Evolutionary conservation across 2,329 filamentous ascomycete genomes (phyloP).

Genomic region (Rasamsonia emersonii): DNA sequence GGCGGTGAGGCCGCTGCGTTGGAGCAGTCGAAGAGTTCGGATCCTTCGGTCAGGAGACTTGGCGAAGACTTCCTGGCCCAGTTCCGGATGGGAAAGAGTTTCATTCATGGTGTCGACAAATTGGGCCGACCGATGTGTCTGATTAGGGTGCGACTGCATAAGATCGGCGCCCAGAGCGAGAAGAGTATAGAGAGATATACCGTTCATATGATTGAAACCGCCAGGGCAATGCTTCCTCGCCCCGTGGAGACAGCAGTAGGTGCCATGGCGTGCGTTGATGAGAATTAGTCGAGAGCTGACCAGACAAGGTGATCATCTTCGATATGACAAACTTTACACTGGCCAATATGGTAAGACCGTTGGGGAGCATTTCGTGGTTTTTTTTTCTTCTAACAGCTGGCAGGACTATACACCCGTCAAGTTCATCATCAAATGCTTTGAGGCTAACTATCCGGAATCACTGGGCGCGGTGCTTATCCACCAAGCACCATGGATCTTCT

Average conservation of each 20-base stretch:
- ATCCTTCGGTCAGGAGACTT: conserved; percentile 56
- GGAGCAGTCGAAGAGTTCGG: conserved; percentile 49
- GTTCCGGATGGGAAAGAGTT: conserved; percentile 85
- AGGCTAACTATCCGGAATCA: conserved; percentile 95
- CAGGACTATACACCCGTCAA: conserved; percentile 91
- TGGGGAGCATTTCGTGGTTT: conserved; percentile 6
- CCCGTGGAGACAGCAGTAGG: conserved; percentile 88
- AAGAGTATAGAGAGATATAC: conserved; percentile 80
- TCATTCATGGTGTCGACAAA: conserved; percentile 79
- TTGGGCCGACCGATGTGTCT: conserved; percentile 77
- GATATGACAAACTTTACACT: conserved; percentile 92
- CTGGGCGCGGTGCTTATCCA: conserved; percentile 86
- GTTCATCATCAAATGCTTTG: conserved; percentile 99
- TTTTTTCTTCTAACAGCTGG: conserved; percentile 6
- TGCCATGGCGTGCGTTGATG: conserved; percentile 8
- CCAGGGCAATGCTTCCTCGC: conserved; percentile 68
- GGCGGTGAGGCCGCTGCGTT: conserved; percentile 64
- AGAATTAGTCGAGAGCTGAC: conserved; percentile 12
- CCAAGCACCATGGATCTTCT: conserved; percentile 95
- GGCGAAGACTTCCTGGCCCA: conserved; percentile 74
- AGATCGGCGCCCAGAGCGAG: conserved; percentile 70
- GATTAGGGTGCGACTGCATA: conserved; percentile 75
- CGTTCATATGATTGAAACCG: conserved; percentile 88
- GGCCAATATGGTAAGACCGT: conserved; percentile 71
- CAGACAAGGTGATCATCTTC: conserved; percentile 70